Evolutionary conservation across 2,329 filamentous ascomycete genomes (phyloP).

Genomic region (Alternaria viburni): DNA sequence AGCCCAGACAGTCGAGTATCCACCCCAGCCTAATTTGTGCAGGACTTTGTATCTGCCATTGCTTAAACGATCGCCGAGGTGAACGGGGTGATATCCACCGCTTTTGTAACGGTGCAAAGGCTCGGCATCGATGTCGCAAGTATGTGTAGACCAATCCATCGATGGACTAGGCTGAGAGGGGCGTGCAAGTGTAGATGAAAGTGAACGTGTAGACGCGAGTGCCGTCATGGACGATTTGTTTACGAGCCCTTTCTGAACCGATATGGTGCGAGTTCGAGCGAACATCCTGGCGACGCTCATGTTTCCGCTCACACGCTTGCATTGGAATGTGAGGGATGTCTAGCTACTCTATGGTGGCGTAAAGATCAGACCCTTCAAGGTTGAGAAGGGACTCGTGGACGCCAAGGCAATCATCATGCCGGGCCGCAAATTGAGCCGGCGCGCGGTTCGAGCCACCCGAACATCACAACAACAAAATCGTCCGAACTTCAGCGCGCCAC

Average conservation of each 20-base stretch:
- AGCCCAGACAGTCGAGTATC: constrained; percentile 33
- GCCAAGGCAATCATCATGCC: not conserved
- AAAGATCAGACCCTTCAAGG: not conserved
- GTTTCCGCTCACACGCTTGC: not conserved
- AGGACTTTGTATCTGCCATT: constrained; percentile 30
- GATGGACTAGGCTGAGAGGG: not conserved
- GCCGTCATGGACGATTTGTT: not conserved
- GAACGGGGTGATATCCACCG: constrained; percentile 29
- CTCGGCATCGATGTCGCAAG: constrained; percentile 26
- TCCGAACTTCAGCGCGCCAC: not conserved
- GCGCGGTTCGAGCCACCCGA: not conserved
- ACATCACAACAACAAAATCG: not conserved
- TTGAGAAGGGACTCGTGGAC: not conserved
- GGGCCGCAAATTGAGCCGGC: not conserved
- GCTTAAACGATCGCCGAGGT: constrained; percentile 22
- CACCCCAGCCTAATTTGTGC: constrained; percentile 32
- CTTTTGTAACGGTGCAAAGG: constrained; percentile 24
- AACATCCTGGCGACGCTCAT: accelerated
- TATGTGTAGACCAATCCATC: not conserved
- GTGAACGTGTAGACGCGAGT: not conserved
- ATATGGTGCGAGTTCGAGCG: not conserved
- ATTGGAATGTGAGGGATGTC: accelerated
- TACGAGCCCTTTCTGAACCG: not conserved
- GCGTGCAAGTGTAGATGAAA: not conserved
- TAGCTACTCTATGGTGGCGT: not conserved